Evolutionary conservation across 257 asterid genomes (phyloP).

Genomic region (Penstemon barbatus): DNA sequence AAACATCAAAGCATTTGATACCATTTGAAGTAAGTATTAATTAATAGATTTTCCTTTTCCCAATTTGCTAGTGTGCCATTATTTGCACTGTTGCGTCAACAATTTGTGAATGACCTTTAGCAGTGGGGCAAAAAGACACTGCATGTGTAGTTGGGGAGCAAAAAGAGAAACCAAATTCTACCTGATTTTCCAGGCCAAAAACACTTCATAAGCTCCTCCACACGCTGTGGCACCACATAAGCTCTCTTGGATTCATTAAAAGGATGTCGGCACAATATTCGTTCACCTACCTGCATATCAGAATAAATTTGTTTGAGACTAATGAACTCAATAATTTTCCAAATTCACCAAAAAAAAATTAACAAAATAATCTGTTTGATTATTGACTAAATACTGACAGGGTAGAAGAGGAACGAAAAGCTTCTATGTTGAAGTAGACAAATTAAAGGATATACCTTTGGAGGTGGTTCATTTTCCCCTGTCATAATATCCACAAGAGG

Average conservation of each 20-base stretch:
- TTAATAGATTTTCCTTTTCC: too few relatives aligned
- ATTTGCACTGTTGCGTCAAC: too few relatives aligned
- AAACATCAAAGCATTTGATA: too few relatives aligned
- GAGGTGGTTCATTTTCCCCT: constrained; percentile 60
- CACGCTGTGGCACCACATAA: constrained; percentile 83
- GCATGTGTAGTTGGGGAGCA: background rate
- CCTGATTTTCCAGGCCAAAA: constrained; percentile 90
- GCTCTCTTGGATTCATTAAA: constrained; percentile 93
- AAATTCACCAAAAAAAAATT: background rate
- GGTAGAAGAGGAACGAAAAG: background rate
- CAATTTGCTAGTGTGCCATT: background rate
- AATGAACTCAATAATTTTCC: background rate
- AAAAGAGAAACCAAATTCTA: constrained; percentile 24
- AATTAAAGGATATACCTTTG: constrained; percentile 46
- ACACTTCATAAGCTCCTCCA: constrained; percentile 91
- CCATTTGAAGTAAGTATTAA: too few relatives aligned
- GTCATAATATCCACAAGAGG: constrained; percentile 67
- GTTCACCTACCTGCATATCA: constrained; percentile 64
- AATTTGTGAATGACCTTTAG: too few relatives aligned
- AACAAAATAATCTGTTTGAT: background rate
- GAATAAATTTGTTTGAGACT: background rate
- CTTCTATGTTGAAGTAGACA: constrained; percentile 4
- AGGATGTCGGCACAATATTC: constrained; percentile 90
- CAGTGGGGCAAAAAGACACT: too few relatives aligned
- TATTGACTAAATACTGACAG: background rate